Evolutionary conservation across 371 early-diverging fungal species (phyloP).

Genomic region (Blastocladiella emersonii): DNA sequence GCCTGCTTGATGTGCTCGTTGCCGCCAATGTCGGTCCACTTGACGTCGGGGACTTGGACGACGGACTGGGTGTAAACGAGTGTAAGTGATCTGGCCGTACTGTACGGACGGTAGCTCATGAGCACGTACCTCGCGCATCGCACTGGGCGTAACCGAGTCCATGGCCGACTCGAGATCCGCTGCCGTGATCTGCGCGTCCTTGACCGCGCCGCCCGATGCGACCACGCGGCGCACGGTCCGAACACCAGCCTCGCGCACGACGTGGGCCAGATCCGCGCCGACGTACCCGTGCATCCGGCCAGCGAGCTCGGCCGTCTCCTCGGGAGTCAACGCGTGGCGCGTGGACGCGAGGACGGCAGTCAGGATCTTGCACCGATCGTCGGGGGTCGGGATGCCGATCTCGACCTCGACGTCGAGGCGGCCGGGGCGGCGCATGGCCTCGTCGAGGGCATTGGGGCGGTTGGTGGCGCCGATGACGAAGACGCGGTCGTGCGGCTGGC

Average conservation of each 20-base stretch:
- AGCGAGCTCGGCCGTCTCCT: constrained; percentile 47
- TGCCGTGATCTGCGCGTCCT: constrained; percentile 11
- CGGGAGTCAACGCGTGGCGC: constrained; percentile 47
- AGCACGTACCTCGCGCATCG: constrained; percentile 77
- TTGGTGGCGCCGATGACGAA: constrained; percentile 97
- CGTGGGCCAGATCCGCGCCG: constrained; percentile 90
- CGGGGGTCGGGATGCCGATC: constrained; percentile 77
- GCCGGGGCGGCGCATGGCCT: constrained; percentile 94
- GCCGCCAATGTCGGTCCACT: constrained; percentile 99
- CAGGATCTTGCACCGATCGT: constrained; percentile 75
- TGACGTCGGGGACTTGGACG: constrained; percentile 74
- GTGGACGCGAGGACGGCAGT: constrained; percentile 45
- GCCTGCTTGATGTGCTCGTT: constrained; percentile 91
- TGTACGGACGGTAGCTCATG: no score
- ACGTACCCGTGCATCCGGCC: constrained; percentile 81
- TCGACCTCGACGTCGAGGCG: constrained; percentile 92
- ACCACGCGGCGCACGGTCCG: constrained; percentile 50
- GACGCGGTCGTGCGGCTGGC: constrained; percentile 27
- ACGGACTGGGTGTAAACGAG: no score
- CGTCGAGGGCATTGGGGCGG: constrained; percentile 83
- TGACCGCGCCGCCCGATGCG: constrained; percentile 27
- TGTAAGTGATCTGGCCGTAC: not conserved
- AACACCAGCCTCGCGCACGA: constrained; percentile 77
- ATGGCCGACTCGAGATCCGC: constrained; percentile 22
- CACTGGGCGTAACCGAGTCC: constrained; percentile 72